These are phyloP conservation scores for Paradendryphiella salina DNA, from an alignment of 2,329 filamentous ascomycete species.

Conservation along the genomic window DNA sequence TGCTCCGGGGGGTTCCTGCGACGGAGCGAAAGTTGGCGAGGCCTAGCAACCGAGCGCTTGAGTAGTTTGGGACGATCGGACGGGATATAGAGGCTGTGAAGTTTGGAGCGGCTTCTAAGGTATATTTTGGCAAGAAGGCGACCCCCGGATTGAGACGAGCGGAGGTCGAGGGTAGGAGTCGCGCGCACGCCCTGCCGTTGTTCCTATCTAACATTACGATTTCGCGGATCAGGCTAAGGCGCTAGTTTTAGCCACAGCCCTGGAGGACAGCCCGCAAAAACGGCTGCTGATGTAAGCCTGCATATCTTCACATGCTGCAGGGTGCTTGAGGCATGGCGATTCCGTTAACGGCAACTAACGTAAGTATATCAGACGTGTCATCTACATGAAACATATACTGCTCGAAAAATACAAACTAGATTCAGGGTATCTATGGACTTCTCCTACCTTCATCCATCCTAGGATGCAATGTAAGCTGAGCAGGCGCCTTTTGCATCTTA, in stretches of 20 bases:
- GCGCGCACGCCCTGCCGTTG: neutral
- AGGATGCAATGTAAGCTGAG: neutral
- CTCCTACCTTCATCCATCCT: neutral
- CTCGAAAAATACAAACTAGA: neutral
- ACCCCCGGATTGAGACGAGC: conserved; percentile 10
- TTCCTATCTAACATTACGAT: conserved; percentile 12
- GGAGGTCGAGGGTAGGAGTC: conserved; percentile 12
- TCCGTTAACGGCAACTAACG: neutral
- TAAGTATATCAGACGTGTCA: neutral
- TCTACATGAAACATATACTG: neutral
- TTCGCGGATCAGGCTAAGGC: conserved; percentile 11
- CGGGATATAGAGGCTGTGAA: neutral
- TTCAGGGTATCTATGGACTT: conserved; percentile 1
- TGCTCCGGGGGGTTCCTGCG: conserved; percentile 1
- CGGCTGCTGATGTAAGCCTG: conserved; percentile 9
- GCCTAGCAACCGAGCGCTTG: neutral
- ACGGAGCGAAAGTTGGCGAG: conserved; percentile 5
- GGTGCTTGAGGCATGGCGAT: neutral
- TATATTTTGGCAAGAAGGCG: conserved; percentile 2
- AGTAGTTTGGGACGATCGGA: neutral
- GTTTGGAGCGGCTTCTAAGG: neutral
- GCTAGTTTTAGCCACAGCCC: conserved; percentile 10
- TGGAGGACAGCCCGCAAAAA: conserved; percentile 8
- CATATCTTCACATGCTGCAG: conserved; percentile 8
- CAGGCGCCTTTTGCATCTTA: conserved; percentile 16